A percentile compares a stretch with the other conserved stretches of the same genome.
Conservation (phyloP, 352 stramenopile species). For the Globisporangium splendens region DNA sequence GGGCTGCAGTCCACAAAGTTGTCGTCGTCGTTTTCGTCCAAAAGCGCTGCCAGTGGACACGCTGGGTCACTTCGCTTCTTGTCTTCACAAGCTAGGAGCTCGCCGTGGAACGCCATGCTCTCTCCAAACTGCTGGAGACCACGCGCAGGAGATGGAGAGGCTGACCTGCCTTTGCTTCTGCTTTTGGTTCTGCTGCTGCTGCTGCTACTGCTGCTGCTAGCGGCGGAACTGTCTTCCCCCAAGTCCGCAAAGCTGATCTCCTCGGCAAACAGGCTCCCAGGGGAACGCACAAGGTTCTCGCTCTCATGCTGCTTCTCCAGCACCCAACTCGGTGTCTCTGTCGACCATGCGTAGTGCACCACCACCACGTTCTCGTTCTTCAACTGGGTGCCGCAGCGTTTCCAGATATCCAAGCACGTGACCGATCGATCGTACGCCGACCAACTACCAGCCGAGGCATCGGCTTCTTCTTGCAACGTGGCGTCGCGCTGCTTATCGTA, state of each 20-base stretch:
- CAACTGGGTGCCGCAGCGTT: conserved; percentile 48
- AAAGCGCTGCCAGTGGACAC: conserved; percentile 11
- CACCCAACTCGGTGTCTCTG: conserved; percentile 8
- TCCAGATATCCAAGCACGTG: conserved; percentile 77
- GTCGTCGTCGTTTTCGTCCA: conserved; percentile 27
- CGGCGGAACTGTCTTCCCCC: not conserved
- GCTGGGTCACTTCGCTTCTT: not conserved
- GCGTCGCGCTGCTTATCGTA: conserved; percentile 39
- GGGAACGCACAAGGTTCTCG: conserved; percentile 4
- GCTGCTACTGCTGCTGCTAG: not conserved
- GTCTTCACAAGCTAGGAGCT: not conserved
- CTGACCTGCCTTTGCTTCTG: too few species aligned
- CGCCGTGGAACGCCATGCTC: conserved; percentile 33
- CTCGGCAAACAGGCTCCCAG: conserved; percentile 13
- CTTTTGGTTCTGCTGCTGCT: not conserved
- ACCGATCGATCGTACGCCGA: conserved; percentile 37
- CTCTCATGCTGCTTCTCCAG: not conserved
- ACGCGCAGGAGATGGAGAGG: conserved; percentile 19
- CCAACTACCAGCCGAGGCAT: conserved; percentile 20
- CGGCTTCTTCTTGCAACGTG: not conserved
- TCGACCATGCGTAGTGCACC: conserved; percentile 62
- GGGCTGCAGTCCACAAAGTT: conserved; percentile 22
- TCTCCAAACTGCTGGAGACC: conserved; percentile 41
- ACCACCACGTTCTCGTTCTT: conserved; percentile 70
- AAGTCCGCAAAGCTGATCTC: conserved; percentile 11